Evolutionary conservation across 257 asterid genomes (phyloP), one percentile per base, ranked within the genome.

Genomic region (Nicotiana obtusifolia): DNA sequence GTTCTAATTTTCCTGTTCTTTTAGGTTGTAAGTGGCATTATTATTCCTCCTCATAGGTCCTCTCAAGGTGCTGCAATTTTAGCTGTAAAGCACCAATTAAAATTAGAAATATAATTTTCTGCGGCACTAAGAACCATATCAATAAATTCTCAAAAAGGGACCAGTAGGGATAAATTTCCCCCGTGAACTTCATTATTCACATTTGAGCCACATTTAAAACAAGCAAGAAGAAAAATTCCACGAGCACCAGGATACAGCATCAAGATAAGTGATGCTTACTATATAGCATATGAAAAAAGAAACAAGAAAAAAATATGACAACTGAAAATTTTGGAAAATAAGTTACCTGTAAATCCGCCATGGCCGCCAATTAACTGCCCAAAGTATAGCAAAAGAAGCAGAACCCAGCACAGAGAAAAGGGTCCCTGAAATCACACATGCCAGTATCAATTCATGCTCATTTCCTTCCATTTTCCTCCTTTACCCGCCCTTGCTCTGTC

Each of bases 281-380:
- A 13, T n/a, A 68, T 20, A 69, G 35, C 33, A 69, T 41, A 26
- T 41, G 64, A 80, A 67, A 83, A 71, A 84, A 13, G 35, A 53
- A 49, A 19, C 15, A n/a, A 56, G 47, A 15, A 26, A 24, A 61
- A 71, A 20, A 80, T 62, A 37, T 47, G 19, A 13, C 53, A 64
- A 49, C 22, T 5, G 26, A 26, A 47, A 56, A 49, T 7, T 20
- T 3, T 5, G 35, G 13, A 22, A 59, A 71, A 77, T 19, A 10
- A 62, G 53, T 85, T 76, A 93, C 98, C 99, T 96, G 68, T 93
- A 96, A 84, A 94, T 92, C 64, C 99, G 98, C 99, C 99, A 96
- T 5, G 99, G 99, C 82, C 99, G 88, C 99, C 99, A 96, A 88
- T 94, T 96, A 77, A 96, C 99, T 83, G 91, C 92, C 99, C 99